Conservation (phyloP, 2,329 filamentous ascomycete species). For the Endocalyx cinctus region DNA sequence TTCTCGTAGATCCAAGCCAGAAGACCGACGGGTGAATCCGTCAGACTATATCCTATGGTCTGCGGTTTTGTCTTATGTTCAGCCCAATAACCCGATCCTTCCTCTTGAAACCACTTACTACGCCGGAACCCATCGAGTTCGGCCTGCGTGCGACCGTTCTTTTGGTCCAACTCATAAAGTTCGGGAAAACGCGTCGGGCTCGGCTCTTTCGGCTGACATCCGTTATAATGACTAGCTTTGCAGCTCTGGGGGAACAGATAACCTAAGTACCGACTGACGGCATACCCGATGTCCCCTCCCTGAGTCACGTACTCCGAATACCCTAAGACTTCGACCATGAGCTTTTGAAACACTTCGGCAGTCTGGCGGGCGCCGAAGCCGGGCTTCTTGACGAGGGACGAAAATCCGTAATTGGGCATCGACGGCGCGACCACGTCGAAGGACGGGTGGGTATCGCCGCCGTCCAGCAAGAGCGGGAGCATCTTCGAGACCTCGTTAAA, state of each 20-base stretch:
- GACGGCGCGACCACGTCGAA: slow-evolving; percentile 7
- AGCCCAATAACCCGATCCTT: slow-evolving; percentile 5
- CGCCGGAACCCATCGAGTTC: slow-evolving; percentile 2
- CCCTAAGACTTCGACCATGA: slow-evolving; percentile 6
- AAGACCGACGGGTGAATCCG: slow-evolving; percentile 6
- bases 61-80: slow-evolving; percentile 1
- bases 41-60: slow-evolving; percentile 3
- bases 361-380: slow-evolving; percentile 6
- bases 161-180: slow-evolving; percentile 1
- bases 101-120: background rate
- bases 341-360: slow-evolving; percentile 7
- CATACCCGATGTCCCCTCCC: slow-evolving; percentile 4
- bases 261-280: slow-evolving; percentile 2
- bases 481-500: slow-evolving; percentile 4
- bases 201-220: background rate
- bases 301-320: slow-evolving; percentile 8
- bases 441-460: background rate
- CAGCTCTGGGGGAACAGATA: slow-evolving; percentile 2
- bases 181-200: background rate
- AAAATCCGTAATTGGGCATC: slow-evolving; percentile 8
- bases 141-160: slow-evolving; percentile 1
- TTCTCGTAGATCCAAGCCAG: slow-evolving; percentile 9
- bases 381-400: background rate
- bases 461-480: background rate
- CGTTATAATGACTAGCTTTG: slow-evolving; percentile 7